Percentiles rank a stretch among this genome's conserved stretches.
Conservation (phyloP, 176 grass and related monocot genomes). For the Carex scoparia region DNA sequence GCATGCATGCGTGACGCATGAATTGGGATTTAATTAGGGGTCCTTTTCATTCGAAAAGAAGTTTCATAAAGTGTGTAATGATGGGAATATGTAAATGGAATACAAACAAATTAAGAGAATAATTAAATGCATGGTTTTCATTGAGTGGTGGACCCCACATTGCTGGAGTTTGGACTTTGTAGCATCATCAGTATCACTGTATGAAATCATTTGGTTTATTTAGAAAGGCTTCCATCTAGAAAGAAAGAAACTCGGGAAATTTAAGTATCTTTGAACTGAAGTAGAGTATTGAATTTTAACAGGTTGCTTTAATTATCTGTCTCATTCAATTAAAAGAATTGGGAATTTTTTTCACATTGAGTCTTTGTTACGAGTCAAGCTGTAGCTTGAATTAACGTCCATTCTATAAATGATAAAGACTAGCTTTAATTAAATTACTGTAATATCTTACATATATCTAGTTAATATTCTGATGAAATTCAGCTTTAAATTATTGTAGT, state of each 20-base stretch:
- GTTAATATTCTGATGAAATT: not conserved
- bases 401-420: not conserved
- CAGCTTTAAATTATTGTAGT: no score
- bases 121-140: not conserved
- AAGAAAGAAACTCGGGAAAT: not conserved
- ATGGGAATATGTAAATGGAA: not conserved
- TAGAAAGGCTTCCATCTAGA: not conserved
- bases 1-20: constrained; percentile 9
- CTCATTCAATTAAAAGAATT: constrained; percentile 4
- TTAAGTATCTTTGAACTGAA: not conserved
- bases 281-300: not conserved
- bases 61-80: not conserved
- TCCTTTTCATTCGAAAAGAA: not conserved
- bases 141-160: not conserved
- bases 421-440: not conserved
- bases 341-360: not conserved
- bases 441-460: not conserved
- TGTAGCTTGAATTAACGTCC: not conserved
- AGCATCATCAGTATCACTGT: not conserved
- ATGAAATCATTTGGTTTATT: not conserved
- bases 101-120: not conserved
- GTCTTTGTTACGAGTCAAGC: not conserved
- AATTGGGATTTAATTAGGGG: not conserved
- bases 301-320: not conserved
- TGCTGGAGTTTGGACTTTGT: not conserved